Evolutionary conservation across 352 stramenopile species (phyloP).

Genomic region (Halophytophthora batemanensis): DNA sequence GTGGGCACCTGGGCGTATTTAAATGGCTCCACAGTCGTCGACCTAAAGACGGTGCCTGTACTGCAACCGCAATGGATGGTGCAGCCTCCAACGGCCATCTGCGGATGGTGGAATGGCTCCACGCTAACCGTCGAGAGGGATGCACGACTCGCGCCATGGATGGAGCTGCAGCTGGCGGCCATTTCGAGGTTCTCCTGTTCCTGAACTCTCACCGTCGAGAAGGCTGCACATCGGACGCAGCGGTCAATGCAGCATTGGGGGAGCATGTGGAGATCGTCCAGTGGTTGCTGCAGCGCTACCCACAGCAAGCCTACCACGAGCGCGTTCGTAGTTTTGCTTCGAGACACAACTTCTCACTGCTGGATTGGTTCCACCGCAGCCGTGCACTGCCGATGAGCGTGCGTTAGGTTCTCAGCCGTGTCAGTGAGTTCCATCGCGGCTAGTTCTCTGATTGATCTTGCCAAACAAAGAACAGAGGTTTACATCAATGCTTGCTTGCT

Average conservation of each 20-base stretch:
- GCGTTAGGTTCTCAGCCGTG: conserved; percentile 8
- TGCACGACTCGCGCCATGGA: conserved; percentile 28
- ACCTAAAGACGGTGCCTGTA: conserved; percentile 22
- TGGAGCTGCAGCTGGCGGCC: conserved; percentile 22
- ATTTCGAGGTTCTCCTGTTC: conserved; percentile 34
- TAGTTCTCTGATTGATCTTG: background rate
- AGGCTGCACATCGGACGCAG: conserved; percentile 27
- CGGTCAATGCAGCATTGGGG: conserved; percentile 18
- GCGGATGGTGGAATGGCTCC: conserved; percentile 23
- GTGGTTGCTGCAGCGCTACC: conserved; percentile 30
- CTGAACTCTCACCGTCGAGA: conserved; percentile 22
- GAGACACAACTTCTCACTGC: conserved; percentile 29
- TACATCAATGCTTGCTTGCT: too few relatives aligned
- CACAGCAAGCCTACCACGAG: conserved; percentile 22
- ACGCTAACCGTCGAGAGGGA: conserved; percentile 24
- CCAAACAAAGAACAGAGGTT: too few relatives aligned
- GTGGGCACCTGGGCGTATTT: conserved; percentile 28
- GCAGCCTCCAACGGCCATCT: conserved; percentile 28
- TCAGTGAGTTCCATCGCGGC: background rate
- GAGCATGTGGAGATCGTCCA: conserved; percentile 29
- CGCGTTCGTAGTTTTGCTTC: conserved; percentile 23
- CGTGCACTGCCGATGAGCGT: background rate
- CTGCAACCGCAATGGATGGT: conserved; percentile 27
- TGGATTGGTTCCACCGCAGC: conserved; percentile 17
- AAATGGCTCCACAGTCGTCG: conserved; percentile 27